Base-by-base conservation (phyloP, 345 rosid species). In the Rhodamnia rubescens region DNA sequence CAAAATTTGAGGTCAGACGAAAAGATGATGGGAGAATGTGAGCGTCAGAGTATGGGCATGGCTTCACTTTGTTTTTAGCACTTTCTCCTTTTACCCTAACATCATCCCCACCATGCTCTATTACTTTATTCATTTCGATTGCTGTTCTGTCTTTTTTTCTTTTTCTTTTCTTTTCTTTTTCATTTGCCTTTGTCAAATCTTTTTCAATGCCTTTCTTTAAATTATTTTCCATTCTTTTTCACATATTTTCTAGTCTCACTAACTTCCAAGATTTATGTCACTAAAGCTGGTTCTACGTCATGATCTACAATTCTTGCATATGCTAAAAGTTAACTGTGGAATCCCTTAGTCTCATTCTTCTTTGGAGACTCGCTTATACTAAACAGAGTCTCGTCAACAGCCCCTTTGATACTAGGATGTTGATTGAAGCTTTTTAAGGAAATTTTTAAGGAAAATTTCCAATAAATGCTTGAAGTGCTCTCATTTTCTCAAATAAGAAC, bases 1-100 rank as follows among this genome's bases (percentile, higher is more conserved):
- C 89, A 85, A 86, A 85, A 83, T 84, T 85, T 88, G 82, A 69
- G 83, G 85, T 90, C 90, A 86, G 80, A 88, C 22, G 84, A 90
- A 90, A 90, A 88, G 89, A 57, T 85, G 86, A 88, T 88, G 88
- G 89, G 90, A 84, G 87, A 86, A 85, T 85, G 90, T 88, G 91
- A 85, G 87, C 80, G 82, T 88, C 87, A 88, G 86, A 85, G 90
- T 42, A 90, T 90, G 91, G 89, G 89, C 88, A 87, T 24, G 85
- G 84, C 85, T 84, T 87, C 55, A 40, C 83, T 84, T 57, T 84
- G 47, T 55, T 81, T 49, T 29, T 69, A 69, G 47, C 80, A 69
- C 80, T 69, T 36, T 69, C 80, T 69, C 47, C 47, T 69, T 69
- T 69, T 69, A 36, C 47, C 80, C 80, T 36, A 32, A 36, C 80